A percentile compares a stretch with the other conserved stretches of the same genome.
Evolutionary conservation across 2,329 filamentous ascomycete genomes (phyloP).

Genomic region (Myriangium duriaei): DNA sequence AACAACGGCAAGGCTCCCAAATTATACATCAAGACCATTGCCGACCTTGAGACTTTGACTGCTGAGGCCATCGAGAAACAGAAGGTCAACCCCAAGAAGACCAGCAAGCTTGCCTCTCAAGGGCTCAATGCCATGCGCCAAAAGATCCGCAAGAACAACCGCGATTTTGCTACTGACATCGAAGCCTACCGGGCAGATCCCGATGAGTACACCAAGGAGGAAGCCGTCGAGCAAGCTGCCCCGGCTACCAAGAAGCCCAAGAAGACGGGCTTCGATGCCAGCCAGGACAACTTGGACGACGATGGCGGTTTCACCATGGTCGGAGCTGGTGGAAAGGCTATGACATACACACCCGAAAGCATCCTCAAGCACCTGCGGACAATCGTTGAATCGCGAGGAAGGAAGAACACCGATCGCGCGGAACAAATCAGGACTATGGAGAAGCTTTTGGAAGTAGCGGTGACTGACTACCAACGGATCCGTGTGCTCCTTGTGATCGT

Average conservation of each 20-base stretch:
- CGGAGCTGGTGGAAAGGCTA: constrained; percentile 73
- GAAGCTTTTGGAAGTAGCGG: constrained; percentile 80
- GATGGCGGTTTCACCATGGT: constrained; percentile 85
- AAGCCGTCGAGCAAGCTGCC: constrained; percentile 57
- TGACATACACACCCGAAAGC: constrained; percentile 91
- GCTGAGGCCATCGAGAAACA: constrained; percentile 90
- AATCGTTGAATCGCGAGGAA: constrained; percentile 90
- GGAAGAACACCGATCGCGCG: constrained; percentile 92
- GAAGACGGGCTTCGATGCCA: constrained; percentile 39
- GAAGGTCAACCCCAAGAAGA: constrained; percentile 93
- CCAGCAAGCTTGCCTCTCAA: constrained; percentile 91
- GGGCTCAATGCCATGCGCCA: constrained; percentile 96
- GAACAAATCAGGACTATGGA: constrained; percentile 98
- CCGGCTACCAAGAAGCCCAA: constrained; percentile 39
- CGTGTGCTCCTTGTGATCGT: constrained; percentile 84
- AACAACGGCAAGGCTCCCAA: constrained; percentile 71
- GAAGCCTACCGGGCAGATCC: constrained; percentile 77
- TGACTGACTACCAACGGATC: constrained; percentile 85
- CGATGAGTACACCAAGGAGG: constrained; percentile 75
- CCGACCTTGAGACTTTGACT: constrained; percentile 88
- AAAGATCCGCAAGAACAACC: constrained; percentile 97
- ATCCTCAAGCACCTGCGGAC: constrained; percentile 92
- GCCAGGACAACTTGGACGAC: constrained; percentile 43
- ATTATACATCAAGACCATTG: constrained; percentile 81
- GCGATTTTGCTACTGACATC: constrained; percentile 80